phyloP scores from a whole-genome alignment of 1,284 basidiomycete genomes.

The Fomitopsis schrenkii region DNA sequence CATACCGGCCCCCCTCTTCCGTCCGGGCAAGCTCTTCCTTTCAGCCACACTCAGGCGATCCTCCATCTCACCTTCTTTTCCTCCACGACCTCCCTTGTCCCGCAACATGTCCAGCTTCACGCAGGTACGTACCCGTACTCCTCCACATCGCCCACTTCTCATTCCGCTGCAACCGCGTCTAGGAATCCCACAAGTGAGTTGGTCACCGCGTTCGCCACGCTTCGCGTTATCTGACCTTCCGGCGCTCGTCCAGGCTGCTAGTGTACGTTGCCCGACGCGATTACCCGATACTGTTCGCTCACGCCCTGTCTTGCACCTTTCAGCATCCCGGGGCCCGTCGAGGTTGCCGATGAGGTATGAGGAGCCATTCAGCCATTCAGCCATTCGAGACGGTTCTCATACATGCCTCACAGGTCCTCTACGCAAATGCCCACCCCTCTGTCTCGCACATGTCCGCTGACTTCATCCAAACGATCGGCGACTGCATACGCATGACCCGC shows the following conservation, averaged over 20 bases:
- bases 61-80: constrained; percentile 3
- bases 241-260: constrained; percentile 43
- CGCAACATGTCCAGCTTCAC: constrained; percentile 28
- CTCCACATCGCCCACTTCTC: background rate
- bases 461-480: constrained; percentile 88
- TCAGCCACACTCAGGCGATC: constrained; percentile 3
- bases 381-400: background rate
- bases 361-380: background rate
- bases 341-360: constrained; percentile 73
- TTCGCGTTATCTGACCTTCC: constrained; percentile 8
- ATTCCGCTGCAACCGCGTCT: constrained; percentile 1
- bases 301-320: background rate
- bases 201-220: too few species aligned
- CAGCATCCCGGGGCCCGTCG: constrained; percentile 82
- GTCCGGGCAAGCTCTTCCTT: constrained; percentile 3
- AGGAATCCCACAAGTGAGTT: constrained; percentile 67
- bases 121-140: constrained; percentile 19
- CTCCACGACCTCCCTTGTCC: constrained; percentile 3
- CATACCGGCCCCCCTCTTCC: constrained; percentile 8
- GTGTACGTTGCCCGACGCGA: constrained; percentile 42
- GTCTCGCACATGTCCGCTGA: constrained; percentile 91
- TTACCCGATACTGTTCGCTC: background rate
- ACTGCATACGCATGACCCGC: constrained; percentile 83
- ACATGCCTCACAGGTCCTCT: constrained; percentile 48
- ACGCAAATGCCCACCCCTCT: constrained; percentile 83